Evolutionary conservation across 164 flowering plant species (phyloP).

Genomic region (Stephania japonica): DNA sequence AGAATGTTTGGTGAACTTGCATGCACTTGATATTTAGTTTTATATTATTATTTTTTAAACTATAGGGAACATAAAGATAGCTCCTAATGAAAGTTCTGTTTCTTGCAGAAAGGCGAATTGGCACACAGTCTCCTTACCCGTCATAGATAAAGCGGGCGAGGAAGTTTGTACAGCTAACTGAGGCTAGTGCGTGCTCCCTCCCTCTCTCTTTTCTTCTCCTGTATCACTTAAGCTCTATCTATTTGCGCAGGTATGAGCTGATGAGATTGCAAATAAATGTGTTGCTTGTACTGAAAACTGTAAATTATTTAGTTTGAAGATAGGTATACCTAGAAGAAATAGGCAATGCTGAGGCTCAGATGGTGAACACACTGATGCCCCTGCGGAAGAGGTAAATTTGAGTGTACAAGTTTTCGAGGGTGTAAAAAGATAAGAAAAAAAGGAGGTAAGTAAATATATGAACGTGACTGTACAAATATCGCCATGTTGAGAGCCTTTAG

Average conservation of each 20-base stretch:
- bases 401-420: slow-evolving; percentile 46
- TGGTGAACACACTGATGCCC: slow-evolving; percentile 45
- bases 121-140: slow-evolving; percentile 43
- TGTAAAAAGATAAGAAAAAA: slow-evolving; percentile 43
- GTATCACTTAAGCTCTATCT: slow-evolving; percentile 22
- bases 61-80: neutral
- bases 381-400: slow-evolving; percentile 36
- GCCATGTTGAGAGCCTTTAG: slow-evolving; percentile 47
- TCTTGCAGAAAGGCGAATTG: slow-evolving; percentile 75
- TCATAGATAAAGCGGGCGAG: slow-evolving; percentile 37
- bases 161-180: slow-evolving; percentile 82
- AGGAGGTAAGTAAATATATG: slow-evolving; percentile 42
- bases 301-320: slow-evolving; percentile 60
- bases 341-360: slow-evolving; percentile 56
- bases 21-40: neutral
- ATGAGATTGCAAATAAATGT: slow-evolving; percentile 27
- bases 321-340: slow-evolving; percentile 53
- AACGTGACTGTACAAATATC: slow-evolving; percentile 62
- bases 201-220: slow-evolving; percentile 9
- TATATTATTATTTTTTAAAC: neutral
- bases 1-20: neutral
- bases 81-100: slow-evolving; percentile 1
- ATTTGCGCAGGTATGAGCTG: slow-evolving; percentile 34
- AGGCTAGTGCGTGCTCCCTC: slow-evolving; percentile 43
- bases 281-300: slow-evolving; percentile 52